Conservation (phyloP, 2,329 filamentous ascomycete species). For the Calonectria pteridis region DNA sequence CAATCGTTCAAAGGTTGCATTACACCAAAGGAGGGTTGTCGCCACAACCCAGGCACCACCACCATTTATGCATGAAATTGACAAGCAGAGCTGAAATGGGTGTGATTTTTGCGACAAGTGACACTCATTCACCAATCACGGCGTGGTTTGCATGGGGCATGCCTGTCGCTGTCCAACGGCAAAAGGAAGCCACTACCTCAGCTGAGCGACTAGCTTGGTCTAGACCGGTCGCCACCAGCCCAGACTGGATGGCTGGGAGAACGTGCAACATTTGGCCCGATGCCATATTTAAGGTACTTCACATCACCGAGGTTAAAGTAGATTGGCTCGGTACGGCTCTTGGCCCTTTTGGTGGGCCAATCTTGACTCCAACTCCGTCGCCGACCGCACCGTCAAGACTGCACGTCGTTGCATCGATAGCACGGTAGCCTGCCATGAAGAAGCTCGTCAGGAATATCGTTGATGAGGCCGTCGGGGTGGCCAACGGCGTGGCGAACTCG, state of each 20-base stretch:
- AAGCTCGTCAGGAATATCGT: not conserved
- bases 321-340: not conserved
- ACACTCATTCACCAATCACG: not conserved
- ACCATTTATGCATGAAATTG: not conserved
- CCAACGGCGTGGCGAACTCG: conserved; percentile 4
- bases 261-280: not conserved
- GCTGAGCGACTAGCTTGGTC: conserved; percentile 4
- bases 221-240: not conserved
- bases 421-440: not conserved
- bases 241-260: not conserved
- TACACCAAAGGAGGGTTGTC: not conserved
- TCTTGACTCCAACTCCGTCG: not conserved
- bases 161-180: not conserved
- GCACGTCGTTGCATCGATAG: not conserved
- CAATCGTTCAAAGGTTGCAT: no score
- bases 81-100: not conserved
- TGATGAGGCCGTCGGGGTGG: not conserved
- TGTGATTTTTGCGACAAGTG: not conserved
- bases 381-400: not conserved
- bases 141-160: not conserved
- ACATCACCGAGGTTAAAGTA: not conserved
- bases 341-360: not conserved
- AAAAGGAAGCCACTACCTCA: conserved; percentile 1
- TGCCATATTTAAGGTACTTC: not conserved
- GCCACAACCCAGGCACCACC: not conserved